Evolutionary conservation across 2,329 filamentous ascomycete species (phyloP), one percentile per base, ranked within the genome.

Genomic region (Verticillium longisporum): DNA sequence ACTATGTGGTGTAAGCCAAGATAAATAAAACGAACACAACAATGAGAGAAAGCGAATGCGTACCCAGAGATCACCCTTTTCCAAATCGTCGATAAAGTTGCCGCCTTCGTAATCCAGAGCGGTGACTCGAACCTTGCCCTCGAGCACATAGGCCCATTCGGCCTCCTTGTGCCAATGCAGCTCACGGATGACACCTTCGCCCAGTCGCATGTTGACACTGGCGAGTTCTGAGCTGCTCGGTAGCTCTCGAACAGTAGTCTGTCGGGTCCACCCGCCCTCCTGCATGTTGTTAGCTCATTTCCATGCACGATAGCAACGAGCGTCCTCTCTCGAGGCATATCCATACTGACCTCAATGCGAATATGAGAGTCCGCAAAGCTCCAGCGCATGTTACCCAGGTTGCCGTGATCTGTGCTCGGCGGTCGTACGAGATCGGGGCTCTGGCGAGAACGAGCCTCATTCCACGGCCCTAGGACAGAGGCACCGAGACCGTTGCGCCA

Each of bases 161-260:
- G 88, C 88, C 71, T 91, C 87, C 67, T 89, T 90, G 77, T 92
- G 89, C 89, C 89, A 92, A 70, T 92, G 89, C 6, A 92, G 79
- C 71, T 92, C 89, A 31, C 89, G 87, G 66, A 90, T 90, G 33
- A 88, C 89, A 38, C 88, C 88, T 64, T 84, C 76, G 37, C 87
- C 88, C 2, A 92, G 83, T 13, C 89, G 83, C 89, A 92, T 92
- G 71, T 92, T 91, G 60, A 92, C 89, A 45, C 86, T 86, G 2
- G 89, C 89, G 54, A 92, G 81, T 70, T 91, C 87, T 14, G 84
- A 80, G 66, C 85, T 88, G 9, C 82, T 82, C 36, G 83, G 80
- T 2, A 90, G 78, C 72, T 89, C 86, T 32, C 85, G 81, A 15
- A 86, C 75, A 5, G 87, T 90, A 0, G 88, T 91, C 72, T 92